Evolutionary conservation across 495 filamentous ascomycete species (phyloP).

Genomic region (Copromyces sp.): DNA sequence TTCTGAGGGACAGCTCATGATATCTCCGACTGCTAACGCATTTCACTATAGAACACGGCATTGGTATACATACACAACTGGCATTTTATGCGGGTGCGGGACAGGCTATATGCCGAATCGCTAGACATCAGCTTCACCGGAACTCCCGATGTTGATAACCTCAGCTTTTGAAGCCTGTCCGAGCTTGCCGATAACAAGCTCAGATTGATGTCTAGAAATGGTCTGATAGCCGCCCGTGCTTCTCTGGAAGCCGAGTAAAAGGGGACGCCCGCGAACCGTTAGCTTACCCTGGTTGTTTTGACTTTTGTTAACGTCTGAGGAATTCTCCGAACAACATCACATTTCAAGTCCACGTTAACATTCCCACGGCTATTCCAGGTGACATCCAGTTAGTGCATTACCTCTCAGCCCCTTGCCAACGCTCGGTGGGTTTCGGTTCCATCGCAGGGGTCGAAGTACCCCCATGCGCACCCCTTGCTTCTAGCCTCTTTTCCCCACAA

Average conservation of each 20-base stretch:
- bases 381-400: background rate
- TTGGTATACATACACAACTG: background rate
- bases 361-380: too few species aligned
- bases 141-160: background rate
- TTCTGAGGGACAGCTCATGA: background rate
- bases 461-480: background rate
- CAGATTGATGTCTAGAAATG: background rate
- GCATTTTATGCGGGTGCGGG: background rate
- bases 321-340: constrained; percentile 6
- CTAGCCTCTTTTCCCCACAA: background rate
- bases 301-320: constrained; percentile 4
- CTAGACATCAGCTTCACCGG: background rate
- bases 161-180: background rate
- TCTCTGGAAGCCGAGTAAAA: background rate
- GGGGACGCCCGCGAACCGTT: background rate
- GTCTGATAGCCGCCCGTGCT: background rate
- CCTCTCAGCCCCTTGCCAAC: background rate
- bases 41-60: background rate
- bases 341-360: background rate
- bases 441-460: background rate
- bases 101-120: background rate
- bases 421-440: background rate
- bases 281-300: background rate
- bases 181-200: background rate
- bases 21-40: background rate